Percentiles rank a stretch among this genome's conserved stretches.
These are phyloP conservation scores for Nelumbo lutea DNA, from an alignment of 164 flowering plant genomes.

Conservation along the genomic window DNA sequence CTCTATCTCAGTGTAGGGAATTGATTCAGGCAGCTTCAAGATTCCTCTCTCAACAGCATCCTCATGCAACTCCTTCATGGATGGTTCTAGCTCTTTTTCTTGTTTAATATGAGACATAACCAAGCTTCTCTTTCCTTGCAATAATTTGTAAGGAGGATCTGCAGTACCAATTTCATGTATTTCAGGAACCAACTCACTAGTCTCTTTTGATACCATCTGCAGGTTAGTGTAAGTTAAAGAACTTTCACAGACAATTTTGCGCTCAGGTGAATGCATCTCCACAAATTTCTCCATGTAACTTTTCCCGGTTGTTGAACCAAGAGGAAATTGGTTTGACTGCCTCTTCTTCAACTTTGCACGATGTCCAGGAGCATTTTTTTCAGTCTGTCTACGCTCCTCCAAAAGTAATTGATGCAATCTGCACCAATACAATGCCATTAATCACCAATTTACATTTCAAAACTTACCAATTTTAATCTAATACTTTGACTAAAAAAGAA, in stretches of 20 bases:
- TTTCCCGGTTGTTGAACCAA: slow-evolving; percentile 45
- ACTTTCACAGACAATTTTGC: slow-evolving; percentile 35
- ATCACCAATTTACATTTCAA: slow-evolving; percentile 9
- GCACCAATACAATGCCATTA: slow-evolving; percentile 22
- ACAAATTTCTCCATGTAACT: slow-evolving; percentile 81
- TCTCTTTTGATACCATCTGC: slow-evolving; percentile 25
- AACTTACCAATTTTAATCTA: not conserved
- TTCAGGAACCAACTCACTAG: slow-evolving; percentile 39
- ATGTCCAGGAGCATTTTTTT: slow-evolving; percentile 38
- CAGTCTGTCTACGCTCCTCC: slow-evolving; percentile 62
- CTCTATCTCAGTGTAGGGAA: slow-evolving; percentile 20
- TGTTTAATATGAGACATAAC: slow-evolving; percentile 31
- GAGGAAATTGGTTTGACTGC: slow-evolving; percentile 42
- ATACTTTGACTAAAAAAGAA: slow-evolving; percentile 2
- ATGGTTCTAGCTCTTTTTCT: slow-evolving; percentile 18
- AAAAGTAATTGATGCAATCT: slow-evolving; percentile 69
- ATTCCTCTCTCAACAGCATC: slow-evolving; percentile 14
- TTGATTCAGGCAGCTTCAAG: slow-evolving; percentile 22
- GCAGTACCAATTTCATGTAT: slow-evolving; percentile 41
- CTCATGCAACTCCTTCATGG: slow-evolving; percentile 23
- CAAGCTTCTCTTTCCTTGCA: slow-evolving; percentile 21
- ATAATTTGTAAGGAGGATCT: slow-evolving; percentile 30
- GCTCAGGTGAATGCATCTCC: slow-evolving; percentile 41
- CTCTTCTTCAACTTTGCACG: slow-evolving; percentile 74
- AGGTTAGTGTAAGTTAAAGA: slow-evolving; percentile 24